Percentiles rank a stretch among this genome's conserved stretches.
Conservation (phyloP, 2,329 filamentous ascomycete species). For the Fusarium devonianum region DNA sequence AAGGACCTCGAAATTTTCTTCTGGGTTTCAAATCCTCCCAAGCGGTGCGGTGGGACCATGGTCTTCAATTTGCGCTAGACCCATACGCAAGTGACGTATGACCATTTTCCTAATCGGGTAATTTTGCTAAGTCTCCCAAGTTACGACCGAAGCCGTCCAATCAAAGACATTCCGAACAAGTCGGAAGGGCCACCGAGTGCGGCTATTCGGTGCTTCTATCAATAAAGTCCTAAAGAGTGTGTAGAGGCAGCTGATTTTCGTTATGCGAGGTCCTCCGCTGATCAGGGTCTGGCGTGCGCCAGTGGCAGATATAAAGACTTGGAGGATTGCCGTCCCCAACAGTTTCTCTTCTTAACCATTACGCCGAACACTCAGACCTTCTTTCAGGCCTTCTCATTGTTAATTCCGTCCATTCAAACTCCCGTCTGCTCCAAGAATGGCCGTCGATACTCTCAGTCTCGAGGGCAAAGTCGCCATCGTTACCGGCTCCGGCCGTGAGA, state of each 20-base stretch:
- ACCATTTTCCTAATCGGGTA: conserved; percentile 16
- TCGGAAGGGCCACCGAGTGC: neutral
- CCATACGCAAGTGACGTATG: neutral
- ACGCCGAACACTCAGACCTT: neutral
- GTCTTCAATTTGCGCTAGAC: neutral
- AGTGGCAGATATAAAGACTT: neutral
- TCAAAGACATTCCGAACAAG: neutral
- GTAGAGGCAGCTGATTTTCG: neutral
- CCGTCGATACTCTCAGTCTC: conserved; percentile 49
- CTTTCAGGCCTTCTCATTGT: neutral
- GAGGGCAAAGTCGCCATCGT: conserved; percentile 53
- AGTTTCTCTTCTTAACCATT: neutral
- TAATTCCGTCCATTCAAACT: neutral
- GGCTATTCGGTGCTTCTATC: neutral
- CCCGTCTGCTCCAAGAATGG: conserved; percentile 33
- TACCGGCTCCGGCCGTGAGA: conserved; percentile 54
- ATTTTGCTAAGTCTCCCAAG: neutral
- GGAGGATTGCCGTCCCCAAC: neutral
- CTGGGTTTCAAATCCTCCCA: no score
- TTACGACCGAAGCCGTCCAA: neutral
- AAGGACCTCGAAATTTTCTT: no score
- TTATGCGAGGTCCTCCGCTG: neutral
- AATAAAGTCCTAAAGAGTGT: neutral
- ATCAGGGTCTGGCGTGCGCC: neutral
- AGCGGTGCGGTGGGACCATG: no score